These are phyloP conservation scores for Pharus latifolius DNA, from an alignment of 176 grass and related monocot genomes.

Conservation along the genomic window DNA sequence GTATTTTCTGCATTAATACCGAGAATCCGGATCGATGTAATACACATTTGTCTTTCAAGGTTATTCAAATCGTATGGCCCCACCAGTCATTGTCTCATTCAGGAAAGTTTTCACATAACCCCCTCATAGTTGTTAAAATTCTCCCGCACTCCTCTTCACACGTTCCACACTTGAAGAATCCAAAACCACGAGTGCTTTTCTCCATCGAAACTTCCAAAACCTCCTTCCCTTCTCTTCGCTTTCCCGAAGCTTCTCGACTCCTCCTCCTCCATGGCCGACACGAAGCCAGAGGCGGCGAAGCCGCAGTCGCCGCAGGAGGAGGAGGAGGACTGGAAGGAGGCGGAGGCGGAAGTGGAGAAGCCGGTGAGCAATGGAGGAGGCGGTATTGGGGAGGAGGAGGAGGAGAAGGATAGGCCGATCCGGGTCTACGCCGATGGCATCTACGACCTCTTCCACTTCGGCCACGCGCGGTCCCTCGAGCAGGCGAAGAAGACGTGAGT, in stretches of 20 bases:
- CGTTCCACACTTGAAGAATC: too few species aligned
- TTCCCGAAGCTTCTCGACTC: background rate
- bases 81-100: too few species aligned
- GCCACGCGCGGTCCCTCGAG: conserved; percentile 80
- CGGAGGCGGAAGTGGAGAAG: conserved; percentile 23
- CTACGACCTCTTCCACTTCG: conserved; percentile 95
- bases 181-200: background rate
- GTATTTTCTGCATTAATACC: too few species aligned
- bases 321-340: conserved; percentile 54
- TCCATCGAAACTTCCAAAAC: background rate
- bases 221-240: background rate
- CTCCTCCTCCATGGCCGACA: conserved; percentile 34
- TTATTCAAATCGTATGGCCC: too few species aligned
- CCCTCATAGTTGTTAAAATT: too few species aligned
- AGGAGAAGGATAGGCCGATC: conserved; percentile 44
- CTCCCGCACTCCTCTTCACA: too few species aligned
- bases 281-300: conserved; percentile 16
- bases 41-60: too few species aligned
- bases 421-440: conserved; percentile 87
- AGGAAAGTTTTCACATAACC: too few species aligned
- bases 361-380: conserved; percentile 2
- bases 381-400: background rate
- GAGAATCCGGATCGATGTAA: too few species aligned
- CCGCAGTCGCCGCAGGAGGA: conserved; percentile 41
- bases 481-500: conserved; percentile 80